These are phyloP conservation scores for Ustilago crameri DNA, from an alignment of 1,284 basidiomycete species.

Conservation along the genomic window DNA sequence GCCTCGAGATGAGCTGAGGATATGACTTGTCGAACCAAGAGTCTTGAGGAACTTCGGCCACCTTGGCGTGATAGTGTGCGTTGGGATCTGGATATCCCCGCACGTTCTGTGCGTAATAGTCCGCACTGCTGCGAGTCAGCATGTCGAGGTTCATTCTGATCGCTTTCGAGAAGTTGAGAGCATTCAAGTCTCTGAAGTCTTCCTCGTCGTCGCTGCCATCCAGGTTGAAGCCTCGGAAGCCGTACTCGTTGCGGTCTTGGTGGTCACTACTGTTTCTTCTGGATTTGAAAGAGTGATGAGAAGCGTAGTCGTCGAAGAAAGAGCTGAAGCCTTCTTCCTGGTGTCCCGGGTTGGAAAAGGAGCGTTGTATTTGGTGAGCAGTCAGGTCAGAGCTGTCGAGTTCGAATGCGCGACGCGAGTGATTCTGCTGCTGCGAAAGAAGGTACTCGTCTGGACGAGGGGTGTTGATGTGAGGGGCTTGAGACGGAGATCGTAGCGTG, in stretches of 20 bases:
- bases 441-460: too few relatives aligned
- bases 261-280: not conserved
- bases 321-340: constrained; percentile 12
- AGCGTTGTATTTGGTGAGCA: constrained; percentile 1
- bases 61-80: constrained; percentile 15
- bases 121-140: constrained; percentile 16
- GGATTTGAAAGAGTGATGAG: not conserved
- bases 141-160: constrained; percentile 38
- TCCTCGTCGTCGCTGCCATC: constrained; percentile 7
- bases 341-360: not conserved
- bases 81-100: constrained; percentile 35
- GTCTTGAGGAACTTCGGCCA: constrained; percentile 5
- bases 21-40: constrained; percentile 18
- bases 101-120: constrained; percentile 24
- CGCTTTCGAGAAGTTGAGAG: constrained; percentile 13
- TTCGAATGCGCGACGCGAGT: too few relatives aligned
- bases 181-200: constrained; percentile 21
- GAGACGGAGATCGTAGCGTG: too few relatives aligned
- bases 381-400: not conserved
- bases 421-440: too few relatives aligned
- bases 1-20: constrained; percentile 27
- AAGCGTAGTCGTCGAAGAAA: constrained; percentile 23
- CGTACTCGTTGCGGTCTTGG: constrained; percentile 1
- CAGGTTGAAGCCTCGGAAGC: constrained; percentile 1
- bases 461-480: too few relatives aligned